Evolutionary conservation across 768 basidiomycete genomes (phyloP), one percentile per base, ranked within the genome.

Genomic region (Mycena vitilis): DNA sequence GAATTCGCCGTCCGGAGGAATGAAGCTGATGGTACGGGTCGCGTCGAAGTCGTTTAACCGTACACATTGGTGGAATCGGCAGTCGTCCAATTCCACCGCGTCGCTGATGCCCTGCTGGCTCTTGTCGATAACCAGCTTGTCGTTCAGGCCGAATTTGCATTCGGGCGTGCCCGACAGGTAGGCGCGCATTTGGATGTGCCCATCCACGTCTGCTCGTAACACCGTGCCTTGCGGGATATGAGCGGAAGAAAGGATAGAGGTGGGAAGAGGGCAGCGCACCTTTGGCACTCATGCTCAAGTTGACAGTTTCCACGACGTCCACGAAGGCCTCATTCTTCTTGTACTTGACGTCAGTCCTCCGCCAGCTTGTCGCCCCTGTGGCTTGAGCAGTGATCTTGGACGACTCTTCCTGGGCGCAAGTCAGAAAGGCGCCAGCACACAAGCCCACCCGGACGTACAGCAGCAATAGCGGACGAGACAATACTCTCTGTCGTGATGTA

Each of bases 301-400:
- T 99, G 69, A 99, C 94, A 2, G 88, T 94, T 82, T 99, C 98
- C 51, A 99, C 94, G 11, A 99, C 98, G 76, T 99, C 98, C n/a
- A 99, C 97, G 73, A 99, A 99, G 0, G 98, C 98, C 76, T 99
- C 98, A 72, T 99, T 99, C 87, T 99, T 99, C 84, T 98, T 93
- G 81, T 99, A 99, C 79, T 96, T 97, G 75, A 99, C 96, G 76
- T 98, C 98, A 18, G 89, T 91, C 65, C 96, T 85, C 48, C 98
- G 84, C 98, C 98, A 99, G 78, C 92, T 97, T 38, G 94, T 98
- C 36, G 94, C 92, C 0, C 98, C 98, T 0, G 98, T 99, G 11
- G 98, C 97, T 83, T 99, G 98, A 12, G 89, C 90, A 0, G 98
- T 99, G 69, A 99, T 99, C 79, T 96, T 98, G 16, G 95, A 94